Evolutionary conservation across 108 stramenopile species (phyloP).

Genomic region (Schizochytrium sp.): DNA sequence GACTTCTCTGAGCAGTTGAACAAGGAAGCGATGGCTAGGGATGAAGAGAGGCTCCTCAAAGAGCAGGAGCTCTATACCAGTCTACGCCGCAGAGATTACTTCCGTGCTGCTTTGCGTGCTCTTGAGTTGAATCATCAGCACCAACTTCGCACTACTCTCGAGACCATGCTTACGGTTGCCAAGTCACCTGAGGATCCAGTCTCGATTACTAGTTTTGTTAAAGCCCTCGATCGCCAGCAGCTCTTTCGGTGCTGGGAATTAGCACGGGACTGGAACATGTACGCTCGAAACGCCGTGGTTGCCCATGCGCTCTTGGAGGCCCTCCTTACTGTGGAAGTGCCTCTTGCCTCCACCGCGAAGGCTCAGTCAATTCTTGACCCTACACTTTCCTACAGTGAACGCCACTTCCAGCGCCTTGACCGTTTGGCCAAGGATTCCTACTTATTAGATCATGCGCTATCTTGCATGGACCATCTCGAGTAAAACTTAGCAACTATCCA

Average conservation of each 20-base stretch:
- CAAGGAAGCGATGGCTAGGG: constrained; percentile 76
- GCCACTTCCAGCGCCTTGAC: constrained; percentile 74
- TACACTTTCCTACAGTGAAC: constrained; percentile 69
- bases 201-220: background rate
- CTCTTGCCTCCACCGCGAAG: constrained; percentile 59
- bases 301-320: constrained; percentile 71
- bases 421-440: constrained; percentile 75
- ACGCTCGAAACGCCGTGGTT: constrained; percentile 69
- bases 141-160: constrained; percentile 67
- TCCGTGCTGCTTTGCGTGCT: constrained; percentile 84
- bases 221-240: constrained; percentile 17
- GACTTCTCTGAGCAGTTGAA: constrained; percentile 89
- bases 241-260: constrained; percentile 33
- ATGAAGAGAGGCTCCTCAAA: constrained; percentile 83
- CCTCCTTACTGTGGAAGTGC: constrained; percentile 58
- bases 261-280: constrained; percentile 74
- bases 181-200: background rate
- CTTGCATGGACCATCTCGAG: constrained; percentile 67
- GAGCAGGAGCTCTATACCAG: constrained; percentile 88
- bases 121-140: constrained; percentile 85
- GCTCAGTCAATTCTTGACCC: constrained; percentile 9
- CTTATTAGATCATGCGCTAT: constrained; percentile 73
- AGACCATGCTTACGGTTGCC: background rate
- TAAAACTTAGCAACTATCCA: background rate
- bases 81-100: constrained; percentile 86